phyloP scores from a whole-genome alignment of 225 moss, liverwort and hornwort genomes.

The Anthoceros angustus region DNA sequence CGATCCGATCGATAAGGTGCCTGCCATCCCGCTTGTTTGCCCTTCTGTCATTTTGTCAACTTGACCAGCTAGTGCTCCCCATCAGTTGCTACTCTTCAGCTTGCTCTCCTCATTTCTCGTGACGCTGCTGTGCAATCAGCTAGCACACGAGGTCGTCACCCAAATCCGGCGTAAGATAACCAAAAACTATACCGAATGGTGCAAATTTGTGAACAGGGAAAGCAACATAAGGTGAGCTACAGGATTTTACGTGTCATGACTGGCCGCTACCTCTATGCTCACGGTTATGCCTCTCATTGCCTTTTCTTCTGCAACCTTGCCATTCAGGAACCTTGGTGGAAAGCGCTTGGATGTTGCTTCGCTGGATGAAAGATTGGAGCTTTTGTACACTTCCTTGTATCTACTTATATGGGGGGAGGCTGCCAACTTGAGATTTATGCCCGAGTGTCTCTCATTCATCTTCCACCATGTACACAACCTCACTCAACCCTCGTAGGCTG shows the following conservation, averaged over 20 bases:
- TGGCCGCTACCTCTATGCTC: background rate
- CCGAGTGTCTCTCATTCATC: conserved; percentile 92
- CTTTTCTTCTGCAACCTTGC: conserved; percentile 5
- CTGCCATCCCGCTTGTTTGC: background rate
- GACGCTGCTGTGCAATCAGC: conserved; percentile 18
- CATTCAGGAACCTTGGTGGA: conserved; percentile 39
- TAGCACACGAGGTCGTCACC: conserved; percentile 53
- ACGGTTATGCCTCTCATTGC: background rate
- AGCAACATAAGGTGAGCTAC: conserved; percentile 36
- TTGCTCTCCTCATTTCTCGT: no score
- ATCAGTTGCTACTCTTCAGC: no score
- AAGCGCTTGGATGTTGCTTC: conserved; percentile 28
- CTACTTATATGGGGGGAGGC: conserved; percentile 98
- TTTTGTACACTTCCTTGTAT: conserved; percentile 71
- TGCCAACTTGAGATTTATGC: conserved; percentile 97
- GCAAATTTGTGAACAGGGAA: conserved; percentile 48
- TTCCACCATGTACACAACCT: conserved; percentile 62
- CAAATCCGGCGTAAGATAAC: conserved; percentile 60
- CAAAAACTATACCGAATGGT: conserved; percentile 87
- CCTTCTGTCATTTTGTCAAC: background rate
- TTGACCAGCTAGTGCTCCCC: background rate
- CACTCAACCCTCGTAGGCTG: background rate
- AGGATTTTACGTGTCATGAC: background rate
- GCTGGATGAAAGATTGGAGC: conserved; percentile 50
- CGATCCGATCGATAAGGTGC: conserved; percentile 20